Evolutionary conservation across 1,284 basidiomycete genomes (phyloP).

Genomic region (Porodaedalea pini): DNA sequence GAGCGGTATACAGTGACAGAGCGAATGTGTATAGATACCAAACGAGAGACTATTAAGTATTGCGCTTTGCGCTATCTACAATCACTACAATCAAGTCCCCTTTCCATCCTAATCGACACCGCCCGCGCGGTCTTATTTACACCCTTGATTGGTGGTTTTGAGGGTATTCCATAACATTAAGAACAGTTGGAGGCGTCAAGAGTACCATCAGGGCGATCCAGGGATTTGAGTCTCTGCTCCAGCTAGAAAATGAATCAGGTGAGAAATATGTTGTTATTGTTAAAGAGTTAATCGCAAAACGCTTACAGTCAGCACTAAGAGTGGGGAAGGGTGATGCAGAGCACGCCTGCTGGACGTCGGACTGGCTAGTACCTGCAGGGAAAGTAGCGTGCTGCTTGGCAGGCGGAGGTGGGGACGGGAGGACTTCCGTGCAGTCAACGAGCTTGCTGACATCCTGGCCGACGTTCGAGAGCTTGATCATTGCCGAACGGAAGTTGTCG

Average conservation of each 20-base stretch:
- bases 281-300: not conserved
- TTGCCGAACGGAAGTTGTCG: constrained; percentile 23
- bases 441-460: constrained; percentile 28
- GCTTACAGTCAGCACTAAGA: constrained; percentile 17
- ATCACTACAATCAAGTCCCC: too few species aligned
- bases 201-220: constrained; percentile 5
- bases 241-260: not conserved
- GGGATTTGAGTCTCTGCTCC: constrained; percentile 10
- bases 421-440: constrained; percentile 22
- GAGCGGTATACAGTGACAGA: too few species aligned
- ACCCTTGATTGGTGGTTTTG: not conserved
- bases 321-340: constrained; percentile 11
- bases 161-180: not conserved
- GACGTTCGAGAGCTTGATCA: constrained; percentile 33
- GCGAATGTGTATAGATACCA: too few species aligned
- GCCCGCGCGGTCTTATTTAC: too few species aligned
- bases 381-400: constrained; percentile 10
- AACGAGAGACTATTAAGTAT: too few species aligned
- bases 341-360: constrained; percentile 18
- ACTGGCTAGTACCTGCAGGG: constrained; percentile 11
- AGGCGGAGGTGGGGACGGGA: constrained; percentile 7
- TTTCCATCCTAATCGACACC: too few species aligned
- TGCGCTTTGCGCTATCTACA: too few species aligned
- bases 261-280: not conserved
- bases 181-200: not conserved